A percentile compares a stretch with the other conserved stretches of the same genome.
Evolutionary conservation across 306 rosid species (phyloP).

Genomic region (Dalbergia cultrata): DNA sequence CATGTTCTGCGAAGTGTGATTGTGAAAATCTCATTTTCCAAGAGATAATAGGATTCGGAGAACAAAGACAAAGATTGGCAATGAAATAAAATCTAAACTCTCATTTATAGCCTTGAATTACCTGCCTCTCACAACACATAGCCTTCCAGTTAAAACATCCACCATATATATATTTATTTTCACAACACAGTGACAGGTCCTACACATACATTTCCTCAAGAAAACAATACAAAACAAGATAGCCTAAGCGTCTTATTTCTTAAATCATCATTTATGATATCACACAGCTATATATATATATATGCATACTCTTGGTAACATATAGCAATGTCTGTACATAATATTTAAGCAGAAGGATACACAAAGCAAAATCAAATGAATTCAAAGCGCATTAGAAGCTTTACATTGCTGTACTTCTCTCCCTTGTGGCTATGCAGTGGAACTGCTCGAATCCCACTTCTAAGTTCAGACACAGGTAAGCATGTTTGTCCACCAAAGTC

Average conservation of each 20-base stretch:
- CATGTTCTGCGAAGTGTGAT: not conserved
- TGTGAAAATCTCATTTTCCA: not conserved
- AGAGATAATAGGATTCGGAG: not conserved
- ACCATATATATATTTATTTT: not conserved
- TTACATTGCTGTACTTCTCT: slow-evolving; percentile 69
- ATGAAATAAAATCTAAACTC: not conserved
- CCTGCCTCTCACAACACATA: not conserved
- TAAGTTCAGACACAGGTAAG: slow-evolving; percentile 80
- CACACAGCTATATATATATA: slow-evolving; percentile 25
- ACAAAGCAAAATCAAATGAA: slow-evolving; percentile 47
- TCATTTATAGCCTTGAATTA: not conserved
- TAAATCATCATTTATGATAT: not conserved
- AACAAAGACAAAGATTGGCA: not conserved
- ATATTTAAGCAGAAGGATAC: slow-evolving; percentile 22
- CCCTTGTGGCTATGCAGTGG: slow-evolving; percentile 67
- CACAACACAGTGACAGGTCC: slow-evolving; percentile 7
- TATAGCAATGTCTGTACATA: slow-evolving; percentile 40
- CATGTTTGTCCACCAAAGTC: slow-evolving; percentile 98
- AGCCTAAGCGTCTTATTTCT: not conserved
- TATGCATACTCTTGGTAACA: slow-evolving; percentile 15
- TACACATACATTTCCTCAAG: not conserved
- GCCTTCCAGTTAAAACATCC: not conserved
- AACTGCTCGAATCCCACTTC: slow-evolving; percentile 81
- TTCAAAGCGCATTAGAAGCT: slow-evolving; percentile 88
- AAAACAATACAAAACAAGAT: not conserved